Percentiles rank a stretch among this genome's conserved stretches.
Conservation (phyloP, 1,139 yeast genomes). For the Debaryomyces subglobosus region DNA sequence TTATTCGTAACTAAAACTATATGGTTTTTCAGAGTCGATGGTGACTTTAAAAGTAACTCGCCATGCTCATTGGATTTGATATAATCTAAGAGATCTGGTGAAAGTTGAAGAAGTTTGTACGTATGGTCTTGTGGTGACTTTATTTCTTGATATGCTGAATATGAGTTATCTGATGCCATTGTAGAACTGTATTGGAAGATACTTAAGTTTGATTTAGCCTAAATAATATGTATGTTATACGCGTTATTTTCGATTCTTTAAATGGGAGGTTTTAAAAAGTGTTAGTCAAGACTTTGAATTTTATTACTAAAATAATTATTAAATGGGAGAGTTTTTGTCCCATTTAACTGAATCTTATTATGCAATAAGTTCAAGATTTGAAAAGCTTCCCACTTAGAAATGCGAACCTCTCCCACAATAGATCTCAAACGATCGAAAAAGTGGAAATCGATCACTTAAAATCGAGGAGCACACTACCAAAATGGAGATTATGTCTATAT, state of each 20-base stretch:
- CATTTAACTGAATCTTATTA: not conserved
- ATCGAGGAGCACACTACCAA: not conserved
- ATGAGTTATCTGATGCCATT: slow-evolving; percentile 7
- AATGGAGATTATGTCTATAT: not conserved
- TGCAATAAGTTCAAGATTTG: not conserved
- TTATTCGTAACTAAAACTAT: slow-evolving; percentile 65
- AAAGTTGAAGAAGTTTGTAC: slow-evolving; percentile 62
- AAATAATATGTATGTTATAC: too few relatives aligned
- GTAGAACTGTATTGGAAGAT: not conserved
- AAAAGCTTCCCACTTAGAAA: not conserved
- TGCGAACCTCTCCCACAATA: not conserved
- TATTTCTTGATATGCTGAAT: slow-evolving; percentile 31
- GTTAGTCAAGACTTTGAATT: not conserved
- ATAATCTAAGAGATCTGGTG: slow-evolving; percentile 53
- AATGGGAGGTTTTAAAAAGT: not conserved
- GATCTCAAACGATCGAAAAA: not conserved
- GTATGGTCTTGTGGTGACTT: slow-evolving; percentile 25
- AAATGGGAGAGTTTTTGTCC: slow-evolving; percentile 8
- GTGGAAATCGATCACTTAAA: not conserved
- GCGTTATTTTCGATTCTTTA: not conserved
- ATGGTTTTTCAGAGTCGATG: slow-evolving; percentile 35
- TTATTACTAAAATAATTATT: not conserved
- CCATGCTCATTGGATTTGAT: slow-evolving; percentile 33
- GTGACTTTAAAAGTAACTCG: slow-evolving; percentile 51
- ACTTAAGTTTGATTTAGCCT: not conserved